Evolutionary conservation across 495 filamentous ascomycete genomes (phyloP).

Genomic region (Penicillium paxilli): DNA sequence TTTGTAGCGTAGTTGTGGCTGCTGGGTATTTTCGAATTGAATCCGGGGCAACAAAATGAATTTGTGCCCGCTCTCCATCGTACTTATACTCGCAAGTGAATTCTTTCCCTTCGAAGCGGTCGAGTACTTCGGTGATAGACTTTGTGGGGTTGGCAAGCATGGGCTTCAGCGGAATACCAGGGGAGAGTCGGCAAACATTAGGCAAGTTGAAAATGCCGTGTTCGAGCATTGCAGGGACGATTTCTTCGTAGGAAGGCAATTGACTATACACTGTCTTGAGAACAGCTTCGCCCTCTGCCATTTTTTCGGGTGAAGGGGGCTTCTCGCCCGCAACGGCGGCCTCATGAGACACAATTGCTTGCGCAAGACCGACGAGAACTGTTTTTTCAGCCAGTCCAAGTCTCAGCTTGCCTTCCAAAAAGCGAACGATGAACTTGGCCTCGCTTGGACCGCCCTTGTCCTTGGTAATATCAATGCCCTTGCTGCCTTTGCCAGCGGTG

Average conservation of each 20-base stretch:
- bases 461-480: slow-evolving; percentile 80
- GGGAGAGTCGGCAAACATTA: slow-evolving; percentile 87
- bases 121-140: slow-evolving; percentile 96
- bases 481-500: slow-evolving; percentile 62
- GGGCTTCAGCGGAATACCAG: slow-evolving; percentile 93
- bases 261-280: slow-evolving; percentile 94
- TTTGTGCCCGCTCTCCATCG: slow-evolving; percentile 94
- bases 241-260: slow-evolving; percentile 91
- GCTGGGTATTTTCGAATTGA: slow-evolving; percentile 63
- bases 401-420: slow-evolving; percentile 89
- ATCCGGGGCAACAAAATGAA: slow-evolving; percentile 92
- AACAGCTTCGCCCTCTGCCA: slow-evolving; percentile 79
- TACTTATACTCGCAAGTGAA: slow-evolving; percentile 99
- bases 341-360: slow-evolving; percentile 85
- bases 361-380: slow-evolving; percentile 82
- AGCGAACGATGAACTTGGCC: slow-evolving; percentile 89
- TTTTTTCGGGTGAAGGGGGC: slow-evolving; percentile 66
- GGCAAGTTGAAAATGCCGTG: slow-evolving; percentile 79
- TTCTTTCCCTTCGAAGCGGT: slow-evolving; percentile 91
- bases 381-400: slow-evolving; percentile 92
- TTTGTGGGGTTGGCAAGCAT: slow-evolving; percentile 99
- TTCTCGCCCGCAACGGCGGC: slow-evolving; percentile 63
- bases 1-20: slow-evolving; percentile 37
- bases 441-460: slow-evolving; percentile 94
- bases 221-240: slow-evolving; percentile 84